Percentiles rank a stretch among this genome's conserved stretches.
phyloP scores from a whole-genome alignment of 352 stramenopile species.

The Phytophthora podocarpi region DNA sequence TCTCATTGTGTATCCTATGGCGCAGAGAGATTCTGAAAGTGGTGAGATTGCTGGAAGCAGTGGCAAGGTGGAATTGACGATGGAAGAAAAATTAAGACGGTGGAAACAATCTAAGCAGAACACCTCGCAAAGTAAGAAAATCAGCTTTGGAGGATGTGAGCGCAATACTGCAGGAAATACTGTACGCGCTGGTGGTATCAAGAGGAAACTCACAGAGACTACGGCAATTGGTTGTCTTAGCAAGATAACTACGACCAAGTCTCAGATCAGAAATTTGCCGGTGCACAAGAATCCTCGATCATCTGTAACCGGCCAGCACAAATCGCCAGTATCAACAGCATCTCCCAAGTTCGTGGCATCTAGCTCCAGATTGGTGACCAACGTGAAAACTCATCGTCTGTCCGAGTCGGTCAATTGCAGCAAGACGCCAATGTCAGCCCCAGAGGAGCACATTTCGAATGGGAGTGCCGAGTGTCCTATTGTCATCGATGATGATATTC shows the following conservation, averaged over 20 bases:
- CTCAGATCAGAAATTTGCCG: not conserved
- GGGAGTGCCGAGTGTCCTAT: too few relatives aligned
- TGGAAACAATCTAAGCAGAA: constrained; percentile 24
- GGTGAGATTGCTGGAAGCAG: not conserved
- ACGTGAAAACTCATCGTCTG: too few relatives aligned
- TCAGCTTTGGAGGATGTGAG: not conserved
- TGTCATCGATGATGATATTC: too few relatives aligned
- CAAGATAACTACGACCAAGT: not conserved
- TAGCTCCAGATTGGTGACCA: too few relatives aligned
- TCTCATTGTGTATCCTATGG: too few relatives aligned
- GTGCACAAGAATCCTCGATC: not conserved
- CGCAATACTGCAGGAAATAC: not conserved
- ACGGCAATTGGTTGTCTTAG: too few relatives aligned
- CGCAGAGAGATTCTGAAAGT: not conserved
- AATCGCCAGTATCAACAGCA: too few relatives aligned
- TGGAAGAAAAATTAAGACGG: constrained; percentile 25
- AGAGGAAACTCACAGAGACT: constrained; percentile 10
- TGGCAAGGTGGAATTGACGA: not conserved
- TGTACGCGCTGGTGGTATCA: not conserved
- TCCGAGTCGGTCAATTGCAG: too few relatives aligned
- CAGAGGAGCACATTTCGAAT: too few relatives aligned
- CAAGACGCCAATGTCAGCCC: too few relatives aligned
- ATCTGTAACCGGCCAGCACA: too few relatives aligned
- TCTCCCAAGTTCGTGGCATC: too few relatives aligned
- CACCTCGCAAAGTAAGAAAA: not conserved